These are phyloP conservation scores for Penicillium salamii DNA, from an alignment of 495 filamentous ascomycete species.

Conservation along the genomic window DNA sequence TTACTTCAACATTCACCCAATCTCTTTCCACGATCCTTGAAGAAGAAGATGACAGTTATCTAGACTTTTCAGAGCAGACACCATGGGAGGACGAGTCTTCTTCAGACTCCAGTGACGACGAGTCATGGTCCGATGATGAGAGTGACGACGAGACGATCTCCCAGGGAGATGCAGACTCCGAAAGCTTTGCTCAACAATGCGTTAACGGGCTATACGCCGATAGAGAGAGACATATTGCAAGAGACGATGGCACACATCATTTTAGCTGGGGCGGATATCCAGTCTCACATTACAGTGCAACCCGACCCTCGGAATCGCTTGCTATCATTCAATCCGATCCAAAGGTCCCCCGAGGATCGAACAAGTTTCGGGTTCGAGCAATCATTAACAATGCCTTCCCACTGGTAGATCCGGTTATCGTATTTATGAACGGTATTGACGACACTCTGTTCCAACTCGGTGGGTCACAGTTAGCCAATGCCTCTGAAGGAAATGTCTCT, in stretches of 20 bases:
- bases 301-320: slow-evolving; percentile 31
- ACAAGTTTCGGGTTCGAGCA: slow-evolving; percentile 6
- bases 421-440: slow-evolving; percentile 4
- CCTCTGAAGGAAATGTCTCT: slow-evolving; percentile 10
- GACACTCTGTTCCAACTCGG: background rate
- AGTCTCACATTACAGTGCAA: slow-evolving; percentile 19
- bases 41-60: too few relatives aligned
- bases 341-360: slow-evolving; percentile 9
- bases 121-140: too few relatives aligned
- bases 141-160: too few relatives aligned
- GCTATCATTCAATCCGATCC: slow-evolving; percentile 20
- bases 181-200: background rate
- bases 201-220: slow-evolving; percentile 1
- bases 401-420: slow-evolving; percentile 29
- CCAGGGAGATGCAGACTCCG: background rate
- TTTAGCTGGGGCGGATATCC: slow-evolving; percentile 29
- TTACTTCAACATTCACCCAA: too few relatives aligned
- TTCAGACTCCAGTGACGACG: background rate
- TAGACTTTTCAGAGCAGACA: too few relatives aligned
- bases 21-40: background rate
- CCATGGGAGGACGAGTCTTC: too few relatives aligned
- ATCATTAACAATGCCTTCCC: slow-evolving; percentile 14
- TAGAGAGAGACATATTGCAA: background rate
- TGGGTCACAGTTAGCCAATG: slow-evolving; percentile 15
- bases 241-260: slow-evolving; percentile 25